Base-by-base conservation (phyloP, 2,329 filamentous ascomycete genomes). In the Cordyceps militaris region DNA sequence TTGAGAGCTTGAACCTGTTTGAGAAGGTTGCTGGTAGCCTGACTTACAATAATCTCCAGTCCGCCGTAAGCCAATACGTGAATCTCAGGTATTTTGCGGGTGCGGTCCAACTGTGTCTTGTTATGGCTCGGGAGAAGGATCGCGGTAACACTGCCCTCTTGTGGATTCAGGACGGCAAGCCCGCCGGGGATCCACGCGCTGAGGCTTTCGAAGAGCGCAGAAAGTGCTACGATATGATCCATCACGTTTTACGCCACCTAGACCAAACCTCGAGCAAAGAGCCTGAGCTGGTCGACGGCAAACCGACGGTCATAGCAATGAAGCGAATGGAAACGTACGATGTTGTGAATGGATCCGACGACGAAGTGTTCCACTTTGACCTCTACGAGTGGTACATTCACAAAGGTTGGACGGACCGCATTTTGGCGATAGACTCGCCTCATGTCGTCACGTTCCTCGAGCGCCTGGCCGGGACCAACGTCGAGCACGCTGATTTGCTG, bases 341-440 rank as follows among this genome's bases (percentile, higher is more conserved):
- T 46, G 89, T 97, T 2, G 91, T 99, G 65, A 90, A 95, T 67
- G 83, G 82, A 59, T 96, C 93, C 0, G 82, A 87, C 14, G 94
- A 99, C 64, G 90, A 97, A 67, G 89, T 97, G 4, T 99, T 99
- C 76, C 88, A 97, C 70, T 95, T 90, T 61, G 91, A 90, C 66
- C 79, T 99, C n/a, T 99, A 97, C 69, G 92, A 97, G 66, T 99
- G 94, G 93, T 99, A 99, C 71, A 85, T 97, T 63, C 74, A 81
- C 56, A 86, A 92, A 69, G 87, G 88, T 19, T 92, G 89, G 85
- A 88, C 84, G 10, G 91, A 97, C 62, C 87, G 91, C 14, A 81
- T 99, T 28, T 82, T 99, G 34, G 85, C 87, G 36, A 91, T 94
- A 53, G 83, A 92, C 58, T 96, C 92, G 5, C 83, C 87, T 0